phyloP scores from a whole-genome alignment of 345 rosid genomes.

The Bretschneidera sinensis region DNA sequence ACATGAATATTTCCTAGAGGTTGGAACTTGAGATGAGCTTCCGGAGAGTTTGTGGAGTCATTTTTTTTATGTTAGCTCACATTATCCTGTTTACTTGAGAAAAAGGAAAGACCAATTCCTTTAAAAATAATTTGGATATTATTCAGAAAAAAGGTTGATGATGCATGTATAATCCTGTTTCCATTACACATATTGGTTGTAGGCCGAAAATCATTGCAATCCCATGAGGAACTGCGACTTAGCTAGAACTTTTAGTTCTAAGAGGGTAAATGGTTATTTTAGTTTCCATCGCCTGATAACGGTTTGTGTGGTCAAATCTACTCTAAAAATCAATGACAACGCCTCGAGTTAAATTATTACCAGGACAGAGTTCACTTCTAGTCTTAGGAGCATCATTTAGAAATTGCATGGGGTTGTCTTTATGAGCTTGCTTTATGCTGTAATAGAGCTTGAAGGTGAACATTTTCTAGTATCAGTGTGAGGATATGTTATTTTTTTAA shows the following conservation, averaged over 20 bases:
- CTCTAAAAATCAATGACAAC: too few relatives aligned
- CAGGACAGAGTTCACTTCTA: too few relatives aligned
- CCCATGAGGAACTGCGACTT: too few relatives aligned
- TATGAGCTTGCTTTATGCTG: background rate
- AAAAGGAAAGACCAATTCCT: too few relatives aligned
- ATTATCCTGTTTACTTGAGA: background rate
- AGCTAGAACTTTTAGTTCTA: background rate
- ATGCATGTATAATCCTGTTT: background rate
- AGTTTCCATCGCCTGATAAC: background rate
- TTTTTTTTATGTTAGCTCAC: background rate
- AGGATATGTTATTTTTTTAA: background rate
- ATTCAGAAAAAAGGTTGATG: background rate
- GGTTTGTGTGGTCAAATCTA: too few relatives aligned
- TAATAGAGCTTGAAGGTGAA: background rate
- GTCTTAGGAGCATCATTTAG: too few relatives aligned
- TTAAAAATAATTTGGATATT: too few relatives aligned
- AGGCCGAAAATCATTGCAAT: too few relatives aligned
- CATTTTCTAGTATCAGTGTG: background rate
- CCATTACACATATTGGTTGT: background rate
- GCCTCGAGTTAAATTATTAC: too few relatives aligned
- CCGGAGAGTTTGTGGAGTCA: background rate
- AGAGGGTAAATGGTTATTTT: background rate
- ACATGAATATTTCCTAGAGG: too few relatives aligned
- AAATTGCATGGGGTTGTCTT: too few relatives aligned
- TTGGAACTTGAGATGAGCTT: too few relatives aligned